Base-by-base conservation (phyloP, 2,329 filamentous ascomycete species). In the Botryotinia convoluta region DNA sequence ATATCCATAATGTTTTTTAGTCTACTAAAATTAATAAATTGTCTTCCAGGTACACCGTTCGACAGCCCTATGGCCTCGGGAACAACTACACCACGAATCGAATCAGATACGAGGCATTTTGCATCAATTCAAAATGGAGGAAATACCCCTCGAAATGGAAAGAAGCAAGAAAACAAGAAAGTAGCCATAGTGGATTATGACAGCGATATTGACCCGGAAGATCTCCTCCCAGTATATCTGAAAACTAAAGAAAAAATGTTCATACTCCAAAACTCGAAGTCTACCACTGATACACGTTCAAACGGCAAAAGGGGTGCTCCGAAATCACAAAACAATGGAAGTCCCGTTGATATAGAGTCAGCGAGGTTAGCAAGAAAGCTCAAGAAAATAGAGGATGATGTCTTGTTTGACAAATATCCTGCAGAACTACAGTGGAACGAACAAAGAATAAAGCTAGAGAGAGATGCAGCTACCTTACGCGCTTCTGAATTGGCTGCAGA, bases 161-260 rank as follows among this genome's bases (percentile, higher is more conserved):
- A 76, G 67, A 75, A 76, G 69, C 72, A 71, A 45, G 71, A 67
- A 35, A 70, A 69, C 3, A 71, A 77, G 67, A 80, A 77, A 51
- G 20, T 67, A 42, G 48, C 71, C 35, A 29, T 69, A 39, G 82
- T 88, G 10, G 84, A 85, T n/a, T 91, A 85, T 74, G 89, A 92
- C 79, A 89, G 88, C 78, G 91, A 93, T 74, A 88, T 94, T 77
- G 91, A 94, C 76, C 92, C 92, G 2, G 92, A 95, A 75, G 88
- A 92, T 59, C 84, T 95, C 73, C 85, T 95, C 39, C 90, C 93
- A 1, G 88, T 90, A 74, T 98, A 95, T 82, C 79, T 99, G 32
- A 89, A 91, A 26, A 88, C 93, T 29, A 95, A 94, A 82, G 84
- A 87, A 71, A 91, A 86, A 76, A 84, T 91, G n/a, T 92, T 90